Base-by-base conservation (phyloP, 2,329 filamentous ascomycete genomes). In the Diaporthe sp. region DNA sequence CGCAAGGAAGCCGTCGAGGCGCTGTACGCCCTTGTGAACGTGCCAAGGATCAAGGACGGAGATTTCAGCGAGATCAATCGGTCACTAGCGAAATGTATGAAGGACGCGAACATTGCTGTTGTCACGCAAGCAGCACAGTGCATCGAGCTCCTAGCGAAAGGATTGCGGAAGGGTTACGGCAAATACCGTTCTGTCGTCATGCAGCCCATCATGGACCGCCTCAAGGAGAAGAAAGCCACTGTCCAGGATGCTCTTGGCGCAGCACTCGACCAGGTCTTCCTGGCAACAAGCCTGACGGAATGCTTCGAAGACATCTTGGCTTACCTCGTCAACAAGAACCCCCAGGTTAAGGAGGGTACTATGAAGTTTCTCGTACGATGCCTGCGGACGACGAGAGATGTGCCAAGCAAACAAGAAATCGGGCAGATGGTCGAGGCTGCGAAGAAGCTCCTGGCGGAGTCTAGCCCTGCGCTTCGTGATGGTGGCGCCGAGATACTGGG, bases 61-160 rank as follows among this genome's bases (percentile, higher is more conserved):
- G 93, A 95, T 72, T 98, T 95, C 81, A 91, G 93, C 82, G 96
- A 98, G 79, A 89, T 98, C 78, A 91, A 94, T 73, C 90, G 94
- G 76, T 93, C 91, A 5, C 88, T 98, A 72, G 96, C 97, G 58
- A 99, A 98, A 84, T 95, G 92, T 79, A 99, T 99, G 97, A 99
- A 99, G 84, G 97, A 99, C 79, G 97, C 97, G 79, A 99, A 99
- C 81, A 93, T 99, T 78, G 93, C 95, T 7, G 97, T 98, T 66
- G 97, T 98, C 28, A 97, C 94, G 2, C 93, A 97, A 77, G 96
- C 97, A 8, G 97, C 96, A 3, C 96, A 97, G 80, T 98, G 96
- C 83, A 93, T 98, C 45, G 96, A 98, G 80, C 89, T 94, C 38
- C 86, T 99, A 35, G 96, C 96, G 60, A 97, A 95, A 80, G 97